phyloP scores from a whole-genome alignment of 2,329 filamentous ascomycete species.

The Coleophoma cylindrospora region DNA sequence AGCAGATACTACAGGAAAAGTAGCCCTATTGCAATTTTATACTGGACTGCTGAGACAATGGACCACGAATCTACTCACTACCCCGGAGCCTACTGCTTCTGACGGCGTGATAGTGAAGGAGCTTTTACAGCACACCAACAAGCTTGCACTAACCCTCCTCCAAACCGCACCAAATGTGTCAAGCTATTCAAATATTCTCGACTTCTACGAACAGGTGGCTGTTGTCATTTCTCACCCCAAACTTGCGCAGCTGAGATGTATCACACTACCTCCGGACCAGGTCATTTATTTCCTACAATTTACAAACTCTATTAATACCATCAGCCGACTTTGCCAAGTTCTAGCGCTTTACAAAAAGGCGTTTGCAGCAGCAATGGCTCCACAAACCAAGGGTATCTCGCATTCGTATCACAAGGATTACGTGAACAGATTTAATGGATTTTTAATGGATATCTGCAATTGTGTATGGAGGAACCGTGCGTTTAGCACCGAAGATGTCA shows the following conservation, averaged over 20 bases:
- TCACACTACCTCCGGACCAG: conserved; percentile 62
- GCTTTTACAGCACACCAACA: conserved; percentile 44
- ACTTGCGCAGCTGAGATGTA: conserved; percentile 51
- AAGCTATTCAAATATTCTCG: conserved; percentile 53
- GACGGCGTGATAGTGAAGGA: conserved; percentile 28
- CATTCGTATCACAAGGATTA: conserved; percentile 50
- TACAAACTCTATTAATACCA: conserved; percentile 52
- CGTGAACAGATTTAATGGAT: conserved; percentile 72
- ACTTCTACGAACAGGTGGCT: conserved; percentile 64
- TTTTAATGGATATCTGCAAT: conserved; percentile 84
- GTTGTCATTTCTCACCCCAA: conserved; percentile 46
- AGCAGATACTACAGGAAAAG: conserved; percentile 39
- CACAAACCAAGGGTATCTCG: conserved; percentile 14
- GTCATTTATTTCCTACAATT: conserved; percentile 71
- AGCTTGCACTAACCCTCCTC: conserved; percentile 53
- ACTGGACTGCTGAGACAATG: conserved; percentile 59
- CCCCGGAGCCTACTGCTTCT: conserved; percentile 15
- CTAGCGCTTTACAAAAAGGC: conserved; percentile 69
- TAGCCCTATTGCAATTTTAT: conserved; percentile 62
- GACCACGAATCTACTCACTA: conserved; percentile 40
- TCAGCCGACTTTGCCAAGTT: conserved; percentile 65
- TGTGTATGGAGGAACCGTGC: conserved; percentile 73
- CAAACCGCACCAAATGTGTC: conserved; percentile 42
- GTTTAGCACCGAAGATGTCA: conserved; percentile 60
- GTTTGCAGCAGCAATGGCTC: conserved; percentile 59